Evolutionary conservation across 805 yeast species (phyloP), one percentile per base, ranked within the genome.

Genomic region (Wickerhamomyces canadensis): DNA sequence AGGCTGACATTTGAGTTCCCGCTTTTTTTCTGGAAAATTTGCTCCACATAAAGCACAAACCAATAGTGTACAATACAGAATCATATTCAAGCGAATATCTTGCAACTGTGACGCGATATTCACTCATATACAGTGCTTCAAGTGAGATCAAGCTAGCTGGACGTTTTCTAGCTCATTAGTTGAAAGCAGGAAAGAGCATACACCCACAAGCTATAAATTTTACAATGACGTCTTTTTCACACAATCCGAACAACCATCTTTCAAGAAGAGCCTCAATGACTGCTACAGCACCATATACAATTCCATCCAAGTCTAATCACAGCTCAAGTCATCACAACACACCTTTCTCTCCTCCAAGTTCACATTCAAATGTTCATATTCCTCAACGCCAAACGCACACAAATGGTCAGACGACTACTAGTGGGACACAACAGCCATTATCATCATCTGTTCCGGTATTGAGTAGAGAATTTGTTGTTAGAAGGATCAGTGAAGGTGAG

Each of bases 401-500:
- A 7, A 23, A 16, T 24, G 25, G 40, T 33, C 40, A 36, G 33
- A 28, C 36, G 31, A 35, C 27, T 21, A 19, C 29, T 25, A 18
- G 25, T 24, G 15, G 27, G 19, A 18, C 28, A 16, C 29, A 37
- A 17, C 40, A 36, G n/a, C 42, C 38, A 24, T 26, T 47, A 18
- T 48, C 52, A 4, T 37, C 54, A 4, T 58, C 67, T 2, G 67
- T 64, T n/a, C 72, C 76, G 11, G 26, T 50, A 8, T 57, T 78
- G 34, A 64, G 75, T 5, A 60, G 84, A 42, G 82, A 81, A 46
- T 83, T 84, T 59, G 94, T 85, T 4, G 91, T 83, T 13, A 68
- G 95, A 43, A 67, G 95, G 38, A 84, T 84, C 36, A 76, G 85
- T 34, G 95, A 85, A 57, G 95, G 95, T 33, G 94, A 84, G 55